A percentile compares a stretch with the other conserved stretches of the same genome.
phyloP scores from a whole-genome alignment of 2,329 filamentous ascomycete species.

The Hymenoscyphus albidus region DNA sequence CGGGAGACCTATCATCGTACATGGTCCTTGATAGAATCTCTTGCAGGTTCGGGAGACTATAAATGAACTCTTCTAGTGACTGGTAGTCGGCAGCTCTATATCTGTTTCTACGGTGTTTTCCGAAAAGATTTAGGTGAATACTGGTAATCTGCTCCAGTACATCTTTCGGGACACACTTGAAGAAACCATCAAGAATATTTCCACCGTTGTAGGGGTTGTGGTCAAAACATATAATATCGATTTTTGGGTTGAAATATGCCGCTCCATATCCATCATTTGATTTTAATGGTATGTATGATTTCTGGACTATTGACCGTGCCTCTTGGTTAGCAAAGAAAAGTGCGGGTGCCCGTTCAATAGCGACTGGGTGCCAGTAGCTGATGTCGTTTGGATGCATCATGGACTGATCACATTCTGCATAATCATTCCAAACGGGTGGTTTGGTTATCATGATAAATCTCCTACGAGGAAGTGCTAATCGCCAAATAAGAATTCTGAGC shows the following conservation, averaged over 20 bases:
- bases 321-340: slow-evolving; percentile 4
- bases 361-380: not conserved
- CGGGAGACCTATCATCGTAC: not conserved
- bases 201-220: not conserved
- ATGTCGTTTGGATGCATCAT: not conserved
- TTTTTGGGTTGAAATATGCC: not conserved
- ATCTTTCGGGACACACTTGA: not conserved
- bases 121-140: not conserved
- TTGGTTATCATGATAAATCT: not conserved
- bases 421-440: not conserved
- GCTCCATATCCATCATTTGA: not conserved
- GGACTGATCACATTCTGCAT: not conserved
- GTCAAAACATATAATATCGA: not conserved
- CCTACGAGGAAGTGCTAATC: not conserved
- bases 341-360: not conserved
- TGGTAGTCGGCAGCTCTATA: too few relatives aligned
- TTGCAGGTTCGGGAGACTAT: not conserved
- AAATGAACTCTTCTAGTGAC: not conserved
- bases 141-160: not conserved
- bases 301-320: not conserved
- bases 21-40: not conserved
- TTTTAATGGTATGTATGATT: slow-evolving; percentile 2
- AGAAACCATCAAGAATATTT: not conserved
- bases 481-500: not conserved
- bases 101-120: too few relatives aligned